phyloP scores from a whole-genome alignment of 192 early-diverging fungal genomes.

The Coemansia sp. region DNA sequence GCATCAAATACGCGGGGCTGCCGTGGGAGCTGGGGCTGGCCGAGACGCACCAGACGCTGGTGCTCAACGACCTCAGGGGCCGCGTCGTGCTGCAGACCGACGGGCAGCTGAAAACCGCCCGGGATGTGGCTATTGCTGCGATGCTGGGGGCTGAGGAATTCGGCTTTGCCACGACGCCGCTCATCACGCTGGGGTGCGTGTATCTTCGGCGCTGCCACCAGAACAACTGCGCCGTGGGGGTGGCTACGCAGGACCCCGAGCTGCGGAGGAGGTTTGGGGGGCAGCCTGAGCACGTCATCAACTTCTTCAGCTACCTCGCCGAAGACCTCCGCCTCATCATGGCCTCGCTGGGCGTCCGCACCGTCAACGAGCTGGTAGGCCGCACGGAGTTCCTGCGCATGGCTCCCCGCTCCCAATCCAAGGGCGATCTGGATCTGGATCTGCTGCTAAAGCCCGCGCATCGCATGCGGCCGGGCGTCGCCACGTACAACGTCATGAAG shows the following conservation, averaged over 20 bases:
- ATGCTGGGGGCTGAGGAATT: slow-evolving; percentile 98
- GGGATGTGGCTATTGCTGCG: slow-evolving; percentile 96
- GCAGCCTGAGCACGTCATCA: slow-evolving; percentile 94
- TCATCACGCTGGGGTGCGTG: slow-evolving; percentile 95
- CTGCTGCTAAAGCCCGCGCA: slow-evolving; percentile 88
- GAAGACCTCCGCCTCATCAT: slow-evolving; percentile 93
- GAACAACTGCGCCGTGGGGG: slow-evolving; percentile 97
- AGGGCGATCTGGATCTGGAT: slow-evolving; percentile 83
- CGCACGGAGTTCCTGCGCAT: slow-evolving; percentile 82
- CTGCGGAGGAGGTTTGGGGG: slow-evolving; percentile 95
- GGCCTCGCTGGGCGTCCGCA: slow-evolving; percentile 91
- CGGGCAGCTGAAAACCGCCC: slow-evolving; percentile 97
- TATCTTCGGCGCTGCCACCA: slow-evolving; percentile 92
- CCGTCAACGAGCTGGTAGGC: slow-evolving; percentile 96
- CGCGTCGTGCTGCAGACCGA: slow-evolving; percentile 97
- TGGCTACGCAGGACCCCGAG: slow-evolving; percentile 95
- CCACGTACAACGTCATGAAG: slow-evolving; percentile 76
- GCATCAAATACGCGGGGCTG: slow-evolving; percentile 97
- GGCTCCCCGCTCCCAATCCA: slow-evolving; percentile 74
- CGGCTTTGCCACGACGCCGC: slow-evolving; percentile 98
- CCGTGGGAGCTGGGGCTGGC: slow-evolving; percentile 99
- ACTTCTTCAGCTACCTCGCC: slow-evolving; percentile 98
- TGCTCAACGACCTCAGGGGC: slow-evolving; percentile 94
- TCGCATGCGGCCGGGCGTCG: slow-evolving; percentile 82
- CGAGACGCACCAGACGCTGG: slow-evolving; percentile 99